Evolutionary conservation across 306 rosid species (phyloP).

Genomic region (Lotus japonicus): DNA sequence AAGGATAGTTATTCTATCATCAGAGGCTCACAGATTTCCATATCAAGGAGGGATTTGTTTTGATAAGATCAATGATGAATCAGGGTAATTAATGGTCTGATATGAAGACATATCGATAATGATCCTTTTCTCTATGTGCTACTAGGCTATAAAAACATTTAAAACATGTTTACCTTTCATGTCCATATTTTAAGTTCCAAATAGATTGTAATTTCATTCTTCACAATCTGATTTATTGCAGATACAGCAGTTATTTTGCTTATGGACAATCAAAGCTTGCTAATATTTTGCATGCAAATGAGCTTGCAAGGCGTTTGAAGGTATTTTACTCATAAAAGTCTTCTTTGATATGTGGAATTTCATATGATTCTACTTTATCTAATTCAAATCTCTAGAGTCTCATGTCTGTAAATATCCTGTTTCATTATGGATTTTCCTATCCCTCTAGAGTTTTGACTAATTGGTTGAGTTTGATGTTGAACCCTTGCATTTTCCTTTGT

Average conservation of each 20-base stretch:
- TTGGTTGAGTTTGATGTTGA: constrained; percentile 10
- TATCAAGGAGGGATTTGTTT: constrained; percentile 56
- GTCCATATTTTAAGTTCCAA: not conserved
- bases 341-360: not conserved
- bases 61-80: constrained; percentile 61
- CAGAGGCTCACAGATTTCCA: constrained; percentile 48
- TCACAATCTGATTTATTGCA: constrained; percentile 21
- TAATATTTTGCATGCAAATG: constrained; percentile 69
- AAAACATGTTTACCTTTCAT: constrained; percentile 2
- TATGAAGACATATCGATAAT: constrained; percentile 13
- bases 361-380: not conserved
- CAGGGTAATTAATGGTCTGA: constrained; percentile 49
- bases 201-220: not conserved
- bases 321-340: constrained; percentile 26
- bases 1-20: constrained; percentile 65
- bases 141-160: not conserved
- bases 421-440: not conserved
- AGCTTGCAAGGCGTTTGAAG: constrained; percentile 78
- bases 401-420: constrained; percentile 1
- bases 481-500: not conserved
- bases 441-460: constrained; percentile 2
- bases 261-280: constrained; percentile 87
- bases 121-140: not conserved
- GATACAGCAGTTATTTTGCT: constrained; percentile 47
- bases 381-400: not conserved